Percentiles rank a stretch among this genome's conserved stretches.
Evolutionary conservation across 345 rosid species (phyloP).

Genomic region (Triadica sebifera): DNA sequence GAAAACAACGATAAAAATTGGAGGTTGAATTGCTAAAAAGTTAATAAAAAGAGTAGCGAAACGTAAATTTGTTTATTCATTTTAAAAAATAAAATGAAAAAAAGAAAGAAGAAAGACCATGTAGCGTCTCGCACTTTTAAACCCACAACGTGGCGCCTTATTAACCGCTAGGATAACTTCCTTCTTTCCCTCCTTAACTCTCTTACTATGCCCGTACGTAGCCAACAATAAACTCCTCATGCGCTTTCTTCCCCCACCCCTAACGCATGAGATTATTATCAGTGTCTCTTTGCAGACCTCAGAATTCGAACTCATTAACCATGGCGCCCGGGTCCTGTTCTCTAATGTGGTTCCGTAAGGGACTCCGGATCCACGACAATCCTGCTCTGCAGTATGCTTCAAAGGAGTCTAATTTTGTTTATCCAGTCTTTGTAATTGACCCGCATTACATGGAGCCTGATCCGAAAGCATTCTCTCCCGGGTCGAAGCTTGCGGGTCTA

Average conservation of each 20-base stretch:
- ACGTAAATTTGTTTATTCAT: too few relatives aligned
- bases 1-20: too few relatives aligned
- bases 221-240: background rate
- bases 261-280: slow-evolving; percentile 15
- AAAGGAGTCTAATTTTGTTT: slow-evolving; percentile 41
- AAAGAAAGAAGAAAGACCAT: too few relatives aligned
- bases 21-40: too few relatives aligned
- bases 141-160: slow-evolving; percentile 32
- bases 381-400: slow-evolving; percentile 78
- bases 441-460: slow-evolving; percentile 84
- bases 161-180: slow-evolving; percentile 15
- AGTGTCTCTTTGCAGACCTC: slow-evolving; percentile 6
- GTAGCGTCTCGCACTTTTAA: background rate
- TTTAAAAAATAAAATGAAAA: too few relatives aligned
- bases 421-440: slow-evolving; percentile 84
- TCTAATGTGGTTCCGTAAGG: slow-evolving; percentile 94
- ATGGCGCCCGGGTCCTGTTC: slow-evolving; percentile 54
- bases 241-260: background rate
- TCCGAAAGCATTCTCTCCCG: slow-evolving; percentile 62
- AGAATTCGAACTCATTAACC: slow-evolving; percentile 17
- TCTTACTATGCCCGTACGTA: background rate
- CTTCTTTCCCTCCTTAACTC: background rate
- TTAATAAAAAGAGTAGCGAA: too few relatives aligned
- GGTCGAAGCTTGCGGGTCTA: slow-evolving; percentile 64
- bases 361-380: slow-evolving; percentile 89